Evolutionary conservation across 805 yeast genomes (phyloP), one percentile per base, ranked within the genome.

Genomic region (Metahyphopichia silvanorum): DNA sequence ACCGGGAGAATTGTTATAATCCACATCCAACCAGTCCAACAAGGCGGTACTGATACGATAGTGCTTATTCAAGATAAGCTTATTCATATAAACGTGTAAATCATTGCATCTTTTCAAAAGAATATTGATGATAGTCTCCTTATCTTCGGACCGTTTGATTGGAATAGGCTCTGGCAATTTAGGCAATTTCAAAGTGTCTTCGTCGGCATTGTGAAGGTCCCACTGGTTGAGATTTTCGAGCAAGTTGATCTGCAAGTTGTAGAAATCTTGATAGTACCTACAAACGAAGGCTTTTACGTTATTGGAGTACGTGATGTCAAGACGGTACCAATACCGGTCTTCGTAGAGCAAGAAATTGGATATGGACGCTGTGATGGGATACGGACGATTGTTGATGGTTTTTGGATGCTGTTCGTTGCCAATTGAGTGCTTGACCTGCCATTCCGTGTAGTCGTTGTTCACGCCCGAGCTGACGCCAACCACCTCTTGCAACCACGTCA

Each of bases 251-350:
- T 72, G 77, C 15, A 74, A 47, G 32, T 66, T 65, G 46, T 71
- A 69, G 33, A 74, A 71, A 41, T 74, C 79, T 45, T 69, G 74
- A 42, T 72, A 74, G 47, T 66, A 73, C 12, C 77, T 57, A 39
- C 75, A 66, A 14, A 74, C 47, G 31, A 62, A 60, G 35, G 65
- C 55, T 26, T 57, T 62, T 25, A 52, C 55, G 15, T 61, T 61
- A 31, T 61, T 55, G 23, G 55, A 51, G 41, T 58, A 53, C 5
- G 46, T 38, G 16, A 70, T 46, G 38, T 73, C 78, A 18, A 71
- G 59, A 33, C 74, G 57, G 42, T 74, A 74, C 77, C 78, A 74
- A 43, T 61, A 70, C 32, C 75, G 44, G n/a, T 70, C 69, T 25
- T 68, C 58, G 38, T 48, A 55, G 15, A 58, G 51, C 14, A 64